These are phyloP conservation scores for Ceratocystis papillata DNA, from an alignment of 2,329 filamentous ascomycete species.

Conservation along the genomic window DNA sequence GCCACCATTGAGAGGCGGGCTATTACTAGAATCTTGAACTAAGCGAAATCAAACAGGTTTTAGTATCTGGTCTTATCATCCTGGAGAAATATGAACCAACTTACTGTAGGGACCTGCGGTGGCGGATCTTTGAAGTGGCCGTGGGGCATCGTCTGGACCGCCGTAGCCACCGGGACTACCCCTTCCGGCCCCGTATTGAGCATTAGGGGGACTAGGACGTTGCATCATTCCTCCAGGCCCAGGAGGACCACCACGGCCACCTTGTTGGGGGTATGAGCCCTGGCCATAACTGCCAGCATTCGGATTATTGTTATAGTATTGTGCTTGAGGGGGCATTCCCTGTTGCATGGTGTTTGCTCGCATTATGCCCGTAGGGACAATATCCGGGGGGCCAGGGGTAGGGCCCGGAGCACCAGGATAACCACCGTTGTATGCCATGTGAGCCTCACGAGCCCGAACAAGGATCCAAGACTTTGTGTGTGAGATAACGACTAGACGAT, in stretches of 20 bases:
- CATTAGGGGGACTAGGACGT: conserved; percentile 35
- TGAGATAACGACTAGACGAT: too few species aligned
- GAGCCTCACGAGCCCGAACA: not conserved
- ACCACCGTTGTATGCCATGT: conserved; percentile 21
- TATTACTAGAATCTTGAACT: conserved; percentile 6
- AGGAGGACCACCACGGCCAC: conserved; percentile 38
- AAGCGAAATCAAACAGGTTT: not conserved
- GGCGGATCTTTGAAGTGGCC: conserved; percentile 25
- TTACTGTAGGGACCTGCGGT: conserved; percentile 13
- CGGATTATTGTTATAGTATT: conserved; percentile 40
- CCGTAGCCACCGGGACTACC: conserved; percentile 14
- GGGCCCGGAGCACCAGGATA: conserved; percentile 20
- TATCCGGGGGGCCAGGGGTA: conserved; percentile 14
- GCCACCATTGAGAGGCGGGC: conserved; percentile 18
- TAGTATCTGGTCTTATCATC: not conserved
- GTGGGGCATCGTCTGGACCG: conserved; percentile 12
- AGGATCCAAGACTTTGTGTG: not conserved
- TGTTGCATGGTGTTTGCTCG: conserved; percentile 9
- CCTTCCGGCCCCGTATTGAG: conserved; percentile 28
- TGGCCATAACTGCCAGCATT: conserved; percentile 39
- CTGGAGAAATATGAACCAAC: not conserved
- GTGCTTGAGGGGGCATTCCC: conserved; percentile 35
- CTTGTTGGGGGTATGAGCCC: conserved; percentile 36
- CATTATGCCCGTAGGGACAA: conserved; percentile 7
- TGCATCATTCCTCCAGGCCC: conserved; percentile 30